Evolutionary conservation across 257 asterid genomes (phyloP).

Genomic region (Fraxinus pennsylvanica): DNA sequence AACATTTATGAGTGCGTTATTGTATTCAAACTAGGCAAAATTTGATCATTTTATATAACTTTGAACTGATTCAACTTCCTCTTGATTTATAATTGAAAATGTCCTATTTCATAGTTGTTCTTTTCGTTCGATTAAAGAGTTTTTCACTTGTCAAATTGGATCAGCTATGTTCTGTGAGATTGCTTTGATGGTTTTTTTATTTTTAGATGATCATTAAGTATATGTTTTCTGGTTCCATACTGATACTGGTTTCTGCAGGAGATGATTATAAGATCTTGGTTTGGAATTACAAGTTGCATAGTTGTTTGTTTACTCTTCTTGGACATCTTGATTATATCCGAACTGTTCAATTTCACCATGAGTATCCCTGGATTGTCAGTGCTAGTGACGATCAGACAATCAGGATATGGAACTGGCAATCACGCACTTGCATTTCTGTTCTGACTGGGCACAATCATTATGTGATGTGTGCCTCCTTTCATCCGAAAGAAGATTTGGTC

Average conservation of each 20-base stretch:
- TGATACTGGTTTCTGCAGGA: slow-evolving; percentile 52
- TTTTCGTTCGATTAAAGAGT: not conserved
- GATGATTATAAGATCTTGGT: slow-evolving; percentile 98
- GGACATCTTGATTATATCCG: slow-evolving; percentile 98
- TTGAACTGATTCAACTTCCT: not conserved
- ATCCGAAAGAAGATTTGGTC: slow-evolving; percentile 95
- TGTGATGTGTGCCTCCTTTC: slow-evolving; percentile 96
- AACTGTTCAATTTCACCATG: slow-evolving; percentile 96
- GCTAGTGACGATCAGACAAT: slow-evolving; percentile 99
- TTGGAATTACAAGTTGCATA: slow-evolving; percentile 93
- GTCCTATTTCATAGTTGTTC: not conserved
- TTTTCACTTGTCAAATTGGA: not conserved
- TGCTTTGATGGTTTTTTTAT: not conserved
- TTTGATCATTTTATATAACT: not conserved
- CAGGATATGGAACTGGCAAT: slow-evolving; percentile 99
- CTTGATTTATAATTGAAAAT: not conserved
- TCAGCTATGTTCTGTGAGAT: not conserved
- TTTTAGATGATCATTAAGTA: not conserved
- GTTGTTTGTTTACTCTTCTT: slow-evolving; percentile 92
- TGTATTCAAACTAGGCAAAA: not conserved
- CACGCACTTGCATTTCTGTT: slow-evolving; percentile 91
- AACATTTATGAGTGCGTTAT: not conserved
- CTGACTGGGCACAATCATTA: slow-evolving; percentile 97
- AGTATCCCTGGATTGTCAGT: slow-evolving; percentile 96
- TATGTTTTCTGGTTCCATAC: not conserved